Evolutionary conservation across 352 stramenopile species (phyloP).

Genomic region (Pythium folliculosum): DNA sequence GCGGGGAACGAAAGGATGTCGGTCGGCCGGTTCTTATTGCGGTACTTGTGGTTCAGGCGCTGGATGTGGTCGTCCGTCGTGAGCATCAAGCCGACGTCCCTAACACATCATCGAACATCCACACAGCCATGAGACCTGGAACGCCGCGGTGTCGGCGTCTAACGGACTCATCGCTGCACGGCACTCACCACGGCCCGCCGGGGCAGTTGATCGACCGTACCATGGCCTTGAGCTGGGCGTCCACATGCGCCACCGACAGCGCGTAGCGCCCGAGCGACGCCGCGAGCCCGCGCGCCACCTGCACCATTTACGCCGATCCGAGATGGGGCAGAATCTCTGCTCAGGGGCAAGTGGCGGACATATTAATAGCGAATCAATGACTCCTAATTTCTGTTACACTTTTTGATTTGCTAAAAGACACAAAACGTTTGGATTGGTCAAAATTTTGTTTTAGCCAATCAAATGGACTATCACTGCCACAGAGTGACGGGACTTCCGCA

Average conservation of each 20-base stretch:
- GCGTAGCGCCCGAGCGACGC: slow-evolving; percentile 40
- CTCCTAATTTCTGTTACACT: too few species aligned
- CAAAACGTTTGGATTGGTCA: neutral
- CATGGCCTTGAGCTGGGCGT: slow-evolving; percentile 75
- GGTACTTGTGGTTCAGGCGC: slow-evolving; percentile 68
- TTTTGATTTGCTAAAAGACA: neutral
- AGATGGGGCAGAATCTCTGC: too few species aligned
- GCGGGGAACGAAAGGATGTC: slow-evolving; percentile 84
- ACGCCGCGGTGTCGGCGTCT: neutral
- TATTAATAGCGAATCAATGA: too few species aligned
- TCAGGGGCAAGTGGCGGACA: too few species aligned
- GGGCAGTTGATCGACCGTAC: slow-evolving; percentile 60
- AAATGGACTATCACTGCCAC: neutral
- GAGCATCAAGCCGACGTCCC: slow-evolving; percentile 80
- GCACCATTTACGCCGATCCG: slow-evolving; percentile 41
- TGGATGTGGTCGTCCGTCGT: slow-evolving; percentile 79
- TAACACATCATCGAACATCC: slow-evolving; percentile 18
- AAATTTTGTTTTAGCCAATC: neutral
- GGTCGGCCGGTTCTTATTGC: slow-evolving; percentile 78
- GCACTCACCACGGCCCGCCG: slow-evolving; percentile 54
- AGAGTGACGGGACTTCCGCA: neutral
- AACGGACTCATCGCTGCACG: neutral
- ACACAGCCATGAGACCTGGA: neutral
- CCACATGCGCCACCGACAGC: slow-evolving; percentile 43
- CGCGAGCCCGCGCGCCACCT: slow-evolving; percentile 55